Percentiles rank a stretch among this genome's conserved stretches.
phyloP scores from a whole-genome alignment of 306 rosid species.

The Abrus pulchellus region DNA sequence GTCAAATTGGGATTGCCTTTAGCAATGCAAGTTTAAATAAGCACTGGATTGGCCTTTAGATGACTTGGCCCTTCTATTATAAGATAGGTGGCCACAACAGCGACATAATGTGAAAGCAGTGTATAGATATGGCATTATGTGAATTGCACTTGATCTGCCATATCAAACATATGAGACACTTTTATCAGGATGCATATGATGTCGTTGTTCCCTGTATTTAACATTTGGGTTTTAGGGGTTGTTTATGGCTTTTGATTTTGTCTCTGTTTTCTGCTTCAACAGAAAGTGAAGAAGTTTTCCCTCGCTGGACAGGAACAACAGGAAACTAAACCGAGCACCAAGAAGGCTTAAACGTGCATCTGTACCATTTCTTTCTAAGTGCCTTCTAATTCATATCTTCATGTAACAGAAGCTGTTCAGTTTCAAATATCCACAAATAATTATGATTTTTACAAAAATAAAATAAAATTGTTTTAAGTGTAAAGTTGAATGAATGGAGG shows the following conservation, averaged over 20 bases:
- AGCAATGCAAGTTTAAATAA: conserved; percentile 18
- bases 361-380: not conserved
- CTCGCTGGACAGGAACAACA: conserved; percentile 65
- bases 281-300: conserved; percentile 93
- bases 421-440: conserved; percentile 30
- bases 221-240: not conserved
- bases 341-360: conserved; percentile 58
- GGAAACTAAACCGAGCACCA: conserved; percentile 55
- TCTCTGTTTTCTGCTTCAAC: conserved; percentile 42
- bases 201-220: conserved; percentile 3
- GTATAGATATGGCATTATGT: conserved; percentile 26
- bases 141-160: conserved; percentile 29
- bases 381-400: conserved; percentile 1
- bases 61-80: conserved; percentile 1
- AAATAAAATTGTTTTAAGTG: not conserved
- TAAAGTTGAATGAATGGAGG: conserved; percentile 33
- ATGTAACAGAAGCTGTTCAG: conserved; percentile 35
- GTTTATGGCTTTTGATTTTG: conserved; percentile 35
- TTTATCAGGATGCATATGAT: conserved; percentile 8
- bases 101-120: conserved; percentile 14
- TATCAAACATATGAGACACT: not conserved
- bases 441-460: not conserved
- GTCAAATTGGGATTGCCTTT: not conserved
- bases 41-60: conserved; percentile 13
- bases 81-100: conserved; percentile 3